A percentile compares a stretch with the other conserved stretches of the same genome.
These are phyloP conservation scores for Penicillium subrubescens DNA, from an alignment of 495 filamentous ascomycete species.

Conservation along the genomic window DNA sequence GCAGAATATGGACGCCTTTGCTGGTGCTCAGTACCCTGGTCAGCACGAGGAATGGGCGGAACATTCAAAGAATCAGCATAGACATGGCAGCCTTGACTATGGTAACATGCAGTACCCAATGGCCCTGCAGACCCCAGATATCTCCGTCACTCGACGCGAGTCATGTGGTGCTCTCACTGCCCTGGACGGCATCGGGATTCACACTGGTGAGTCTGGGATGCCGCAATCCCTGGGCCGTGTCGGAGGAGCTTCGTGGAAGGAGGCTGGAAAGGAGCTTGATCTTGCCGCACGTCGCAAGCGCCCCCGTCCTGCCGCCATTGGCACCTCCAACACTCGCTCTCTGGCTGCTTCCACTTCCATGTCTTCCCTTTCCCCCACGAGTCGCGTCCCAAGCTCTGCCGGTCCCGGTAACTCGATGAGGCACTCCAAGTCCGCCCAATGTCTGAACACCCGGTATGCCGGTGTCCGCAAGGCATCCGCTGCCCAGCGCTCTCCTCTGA, in stretches of 20 bases:
- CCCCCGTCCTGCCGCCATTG: slow-evolving; percentile 55
- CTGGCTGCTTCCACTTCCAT: slow-evolving; percentile 45
- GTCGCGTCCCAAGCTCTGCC: slow-evolving; percentile 37
- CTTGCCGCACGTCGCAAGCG: slow-evolving; percentile 57
- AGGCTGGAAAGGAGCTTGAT: slow-evolving; percentile 49
- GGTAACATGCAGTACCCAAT: slow-evolving; percentile 37
- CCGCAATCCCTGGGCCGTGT: slow-evolving; percentile 30
- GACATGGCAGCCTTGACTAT: slow-evolving; percentile 31
- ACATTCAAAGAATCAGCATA: slow-evolving; percentile 25
- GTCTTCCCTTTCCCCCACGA: slow-evolving; percentile 44
- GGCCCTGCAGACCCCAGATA: slow-evolving; percentile 37
- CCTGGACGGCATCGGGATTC: slow-evolving; percentile 46
- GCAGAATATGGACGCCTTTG: slow-evolving; percentile 20
- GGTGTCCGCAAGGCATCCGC: slow-evolving; percentile 54
- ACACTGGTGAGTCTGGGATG: slow-evolving; percentile 28
- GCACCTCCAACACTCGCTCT: slow-evolving; percentile 42
- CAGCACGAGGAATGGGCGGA: slow-evolving; percentile 36
- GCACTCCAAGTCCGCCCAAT: slow-evolving; percentile 57
- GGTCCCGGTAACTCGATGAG: slow-evolving; percentile 43
- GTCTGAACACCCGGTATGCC: slow-evolving; percentile 50
- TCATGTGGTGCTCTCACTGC: slow-evolving; percentile 48
- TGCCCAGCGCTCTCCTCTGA: slow-evolving; percentile 56
- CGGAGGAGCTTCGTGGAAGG: slow-evolving; percentile 39
- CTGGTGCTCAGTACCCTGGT: slow-evolving; percentile 20
- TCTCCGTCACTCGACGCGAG: slow-evolving; percentile 37